Base-by-base conservation (phyloP, 768 basidiomycete genomes). In the Pleurotus tuber-regium region DNA sequence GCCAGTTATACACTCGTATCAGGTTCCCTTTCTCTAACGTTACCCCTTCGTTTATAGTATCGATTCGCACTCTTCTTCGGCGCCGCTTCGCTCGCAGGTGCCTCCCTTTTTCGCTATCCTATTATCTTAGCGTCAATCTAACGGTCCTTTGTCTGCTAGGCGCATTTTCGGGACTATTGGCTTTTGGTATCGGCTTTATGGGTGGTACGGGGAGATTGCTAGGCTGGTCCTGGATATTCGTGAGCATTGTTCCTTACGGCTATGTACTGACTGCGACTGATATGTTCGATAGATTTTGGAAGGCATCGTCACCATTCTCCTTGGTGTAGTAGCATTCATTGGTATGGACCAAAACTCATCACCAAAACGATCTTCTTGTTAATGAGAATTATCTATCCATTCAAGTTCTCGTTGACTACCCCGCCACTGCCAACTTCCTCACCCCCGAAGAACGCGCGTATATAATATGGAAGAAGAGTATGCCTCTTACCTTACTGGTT, bases 221-320 rank as follows among this genome's bases (percentile, higher is more conserved):
- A 14, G 83, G 80, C 10, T 86, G 84, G 84, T 79, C 79, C 0
- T 86, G 84, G 84, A 84, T 86, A 40, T 86, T 85, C 51, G 80
- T 83, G 55, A 38, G 77, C n/a, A n/a, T n/a, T 39, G 8, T 31
- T 14, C 8, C 30, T 31, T 31, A n/a, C n/a, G n/a, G n/a, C n/a
- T n/a, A n/a, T n/a, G n/a, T n/a, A n/a, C n/a, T n/a, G n/a, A n/a
- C n/a, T n/a, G n/a, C n/a, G n/a, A n/a, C n/a, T n/a, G n/a, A n/a
- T n/a, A n/a, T n/a, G n/a, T n/a, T n/a, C n/a, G n/a, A n/a, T 52
- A 82, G 79, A 83, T 85, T 50, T 57, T 87, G 24, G 86, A 87
- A 62, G 87, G 87, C 6, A 66, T 82, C 21, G 65, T 72, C 7
- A 89, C 87, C 1, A 74, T 87, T 3, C 57, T 73, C 0, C 78